These are phyloP conservation scores for Daedaleopsis sinensis DNA, from an alignment of 768 basidiomycete genomes.

Conservation along the genomic window DNA sequence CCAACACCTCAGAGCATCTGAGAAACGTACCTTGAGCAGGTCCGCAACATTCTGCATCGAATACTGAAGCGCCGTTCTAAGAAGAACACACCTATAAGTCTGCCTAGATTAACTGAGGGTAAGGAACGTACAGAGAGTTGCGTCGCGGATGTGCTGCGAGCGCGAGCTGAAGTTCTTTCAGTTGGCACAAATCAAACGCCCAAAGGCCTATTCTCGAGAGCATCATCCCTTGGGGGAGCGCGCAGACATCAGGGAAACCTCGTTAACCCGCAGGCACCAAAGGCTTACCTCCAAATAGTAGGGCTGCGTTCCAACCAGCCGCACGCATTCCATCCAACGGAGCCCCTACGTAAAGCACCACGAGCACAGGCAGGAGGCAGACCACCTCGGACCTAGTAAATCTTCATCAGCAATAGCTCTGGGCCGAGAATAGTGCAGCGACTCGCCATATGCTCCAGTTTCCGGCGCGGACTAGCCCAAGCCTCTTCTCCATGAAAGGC, in stretches of 20 bases:
- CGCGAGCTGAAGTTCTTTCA: constrained; percentile 50
- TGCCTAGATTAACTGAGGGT: constrained; percentile 18
- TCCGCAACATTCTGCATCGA: constrained; percentile 37
- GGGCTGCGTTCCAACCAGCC: constrained; percentile 36
- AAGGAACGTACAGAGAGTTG: constrained; percentile 45
- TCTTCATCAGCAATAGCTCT: background rate
- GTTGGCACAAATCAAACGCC: constrained; percentile 55
- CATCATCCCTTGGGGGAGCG: constrained; percentile 42
- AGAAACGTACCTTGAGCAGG: constrained; percentile 25
- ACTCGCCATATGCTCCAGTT: constrained; percentile 53
- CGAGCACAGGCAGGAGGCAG: constrained; percentile 47
- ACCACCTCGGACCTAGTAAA: constrained; percentile 40
- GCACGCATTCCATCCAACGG: constrained; percentile 19
- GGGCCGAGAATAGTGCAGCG: background rate
- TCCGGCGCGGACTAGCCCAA: constrained; percentile 51
- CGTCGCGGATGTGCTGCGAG: constrained; percentile 46
- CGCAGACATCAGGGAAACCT: background rate
- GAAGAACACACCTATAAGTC: background rate
- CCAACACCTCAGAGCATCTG: too few relatives aligned
- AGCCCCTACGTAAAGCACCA: constrained; percentile 41
- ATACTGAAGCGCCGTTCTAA: constrained; percentile 37
- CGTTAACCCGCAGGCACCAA: background rate
- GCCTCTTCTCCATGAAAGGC: constrained; percentile 41
- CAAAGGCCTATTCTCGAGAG: constrained; percentile 51
- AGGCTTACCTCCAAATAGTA: constrained; percentile 47